Evolutionary conservation across 352 stramenopile genomes (phyloP).

Genomic region (Phytopythium mirpurense): DNA sequence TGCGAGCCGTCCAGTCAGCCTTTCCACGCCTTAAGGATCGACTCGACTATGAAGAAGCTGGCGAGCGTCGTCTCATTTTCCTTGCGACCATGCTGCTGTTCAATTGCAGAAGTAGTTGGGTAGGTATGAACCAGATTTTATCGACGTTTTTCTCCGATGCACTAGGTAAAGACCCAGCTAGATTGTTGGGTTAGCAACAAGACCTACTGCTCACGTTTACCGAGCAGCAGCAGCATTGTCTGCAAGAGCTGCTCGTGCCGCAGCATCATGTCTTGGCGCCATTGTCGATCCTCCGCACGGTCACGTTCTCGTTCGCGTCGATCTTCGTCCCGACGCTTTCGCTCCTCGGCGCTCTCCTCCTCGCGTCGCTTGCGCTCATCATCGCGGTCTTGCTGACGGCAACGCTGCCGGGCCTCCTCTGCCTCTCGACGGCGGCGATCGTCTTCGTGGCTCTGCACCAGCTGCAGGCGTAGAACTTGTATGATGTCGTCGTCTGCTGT

Average conservation of each 20-base stretch:
- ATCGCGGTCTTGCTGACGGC: constrained; percentile 1
- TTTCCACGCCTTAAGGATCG: constrained; percentile 12
- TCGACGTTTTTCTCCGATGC: background rate
- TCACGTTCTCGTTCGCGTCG: constrained; percentile 8
- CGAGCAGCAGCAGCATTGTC: constrained; percentile 1
- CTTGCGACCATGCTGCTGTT: constrained; percentile 8
- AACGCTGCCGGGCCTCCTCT: background rate
- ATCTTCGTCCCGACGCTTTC: constrained; percentile 5
- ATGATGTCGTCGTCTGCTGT: background rate
- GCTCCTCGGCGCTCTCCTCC: background rate
- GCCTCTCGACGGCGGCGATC: background rate
- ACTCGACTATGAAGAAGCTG: constrained; percentile 8
- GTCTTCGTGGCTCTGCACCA: background rate
- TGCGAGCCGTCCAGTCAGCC: constrained; percentile 5
- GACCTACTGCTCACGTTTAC: background rate
- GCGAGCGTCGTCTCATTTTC: constrained; percentile 9
- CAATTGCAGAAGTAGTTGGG: constrained; percentile 6
- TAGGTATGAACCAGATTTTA: constrained; percentile 12
- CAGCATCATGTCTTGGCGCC: background rate
- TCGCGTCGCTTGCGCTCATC: constrained; percentile 3
- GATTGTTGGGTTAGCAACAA: background rate
- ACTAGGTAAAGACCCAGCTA: background rate
- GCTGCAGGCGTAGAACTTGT: background rate
- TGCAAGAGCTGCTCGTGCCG: background rate
- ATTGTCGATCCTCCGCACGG: constrained; percentile 4